phyloP scores from a whole-genome alignment of 345 rosid species.

The Moricandia moricandioides region DNA sequence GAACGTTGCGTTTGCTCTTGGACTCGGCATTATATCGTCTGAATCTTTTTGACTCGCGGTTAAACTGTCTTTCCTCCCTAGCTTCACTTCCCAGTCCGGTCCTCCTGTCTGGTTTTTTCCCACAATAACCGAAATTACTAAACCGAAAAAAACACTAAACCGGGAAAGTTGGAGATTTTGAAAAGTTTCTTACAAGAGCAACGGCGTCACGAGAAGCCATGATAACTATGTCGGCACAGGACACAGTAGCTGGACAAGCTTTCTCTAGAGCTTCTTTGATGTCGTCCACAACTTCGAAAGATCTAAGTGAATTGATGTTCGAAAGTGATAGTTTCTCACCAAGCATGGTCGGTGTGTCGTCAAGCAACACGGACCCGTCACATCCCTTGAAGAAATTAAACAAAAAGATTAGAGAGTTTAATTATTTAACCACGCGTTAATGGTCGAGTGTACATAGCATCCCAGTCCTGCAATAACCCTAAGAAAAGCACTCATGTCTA shows the following conservation, averaged over 20 bases:
- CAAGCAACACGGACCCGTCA: slow-evolving; percentile 81
- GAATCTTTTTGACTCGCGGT: slow-evolving; percentile 75
- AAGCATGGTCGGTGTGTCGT: slow-evolving; percentile 71
- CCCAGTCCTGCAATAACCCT: no score
- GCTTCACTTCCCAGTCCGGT: slow-evolving; percentile 80
- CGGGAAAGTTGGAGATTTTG: not conserved
- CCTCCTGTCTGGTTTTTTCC: slow-evolving; percentile 69
- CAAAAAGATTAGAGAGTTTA: not conserved
- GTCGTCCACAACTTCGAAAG: slow-evolving; percentile 71
- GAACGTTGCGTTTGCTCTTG: slow-evolving; percentile 67
- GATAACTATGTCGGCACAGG: slow-evolving; percentile 86
- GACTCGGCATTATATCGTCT: slow-evolving; percentile 75
- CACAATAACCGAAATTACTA: not conserved
- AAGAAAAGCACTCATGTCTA: no score
- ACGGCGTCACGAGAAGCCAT: slow-evolving; percentile 94
- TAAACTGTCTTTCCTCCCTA: slow-evolving; percentile 79
- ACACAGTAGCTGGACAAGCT: slow-evolving; percentile 71
- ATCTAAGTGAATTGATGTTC: slow-evolving; percentile 77
- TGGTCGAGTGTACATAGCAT: no score
- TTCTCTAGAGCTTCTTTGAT: slow-evolving; percentile 68
- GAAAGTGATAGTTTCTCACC: slow-evolving; percentile 85
- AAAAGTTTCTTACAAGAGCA: slow-evolving; percentile 48
- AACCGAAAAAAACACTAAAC: not conserved
- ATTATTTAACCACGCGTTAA: no score
- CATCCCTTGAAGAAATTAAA: slow-evolving; percentile 51